These are phyloP conservation scores for Lipomyces kockii DNA, from an alignment of 805 yeast genomes.

Conservation along the genomic window DNA sequence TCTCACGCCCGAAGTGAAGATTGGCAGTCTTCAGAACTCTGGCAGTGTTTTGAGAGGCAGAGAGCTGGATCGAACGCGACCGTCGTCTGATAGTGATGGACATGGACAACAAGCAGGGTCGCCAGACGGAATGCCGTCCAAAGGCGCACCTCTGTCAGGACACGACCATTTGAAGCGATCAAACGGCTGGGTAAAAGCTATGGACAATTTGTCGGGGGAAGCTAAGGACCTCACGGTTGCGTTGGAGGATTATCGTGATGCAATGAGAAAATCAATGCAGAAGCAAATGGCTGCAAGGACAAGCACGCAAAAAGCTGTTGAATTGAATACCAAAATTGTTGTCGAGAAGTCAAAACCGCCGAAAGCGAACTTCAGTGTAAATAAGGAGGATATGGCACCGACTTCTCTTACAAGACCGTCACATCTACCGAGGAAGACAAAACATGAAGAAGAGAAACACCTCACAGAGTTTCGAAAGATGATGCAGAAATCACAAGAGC, in stretches of 20 bases:
- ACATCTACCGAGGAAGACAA: conserved; percentile 68
- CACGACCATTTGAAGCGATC: background rate
- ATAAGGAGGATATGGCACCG: conserved; percentile 35
- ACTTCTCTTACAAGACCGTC: conserved; percentile 62
- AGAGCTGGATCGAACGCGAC: conserved; percentile 5
- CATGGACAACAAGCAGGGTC: background rate
- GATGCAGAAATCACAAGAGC: conserved; percentile 40
- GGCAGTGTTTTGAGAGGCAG: background rate
- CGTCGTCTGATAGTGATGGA: background rate
- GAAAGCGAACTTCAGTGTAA: background rate
- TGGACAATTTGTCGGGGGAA: conserved; percentile 45
- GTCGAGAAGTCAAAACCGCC: conserved; percentile 1
- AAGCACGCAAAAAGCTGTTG: background rate
- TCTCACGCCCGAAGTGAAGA: conserved; percentile 51
- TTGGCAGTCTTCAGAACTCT: background rate
- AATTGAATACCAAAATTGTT: background rate
- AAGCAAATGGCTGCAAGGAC: conserved; percentile 14
- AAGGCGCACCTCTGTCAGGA: background rate
- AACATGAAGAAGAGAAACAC: conserved; percentile 59
- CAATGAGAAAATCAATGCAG: background rate
- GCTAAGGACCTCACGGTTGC: conserved; percentile 46
- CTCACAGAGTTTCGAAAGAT: conserved; percentile 56
- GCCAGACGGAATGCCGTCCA: background rate
- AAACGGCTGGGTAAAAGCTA: conserved; percentile 38
- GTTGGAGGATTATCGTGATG: conserved; percentile 37